These are phyloP conservation scores for Pleurotus sapidus DNA, from an alignment of 768 basidiomycete species.

Conservation along the genomic window DNA sequence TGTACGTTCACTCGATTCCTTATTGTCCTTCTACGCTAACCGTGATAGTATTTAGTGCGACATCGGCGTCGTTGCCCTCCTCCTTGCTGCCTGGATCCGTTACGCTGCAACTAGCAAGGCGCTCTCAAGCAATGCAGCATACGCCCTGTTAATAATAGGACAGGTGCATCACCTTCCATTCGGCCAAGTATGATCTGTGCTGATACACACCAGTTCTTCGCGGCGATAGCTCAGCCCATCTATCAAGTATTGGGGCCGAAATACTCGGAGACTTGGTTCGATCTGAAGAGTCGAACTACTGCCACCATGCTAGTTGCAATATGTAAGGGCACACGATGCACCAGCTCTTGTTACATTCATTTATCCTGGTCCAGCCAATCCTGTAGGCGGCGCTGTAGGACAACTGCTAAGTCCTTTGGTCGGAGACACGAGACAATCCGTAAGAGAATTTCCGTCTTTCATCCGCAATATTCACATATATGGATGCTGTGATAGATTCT, in stretches of 20 bases:
- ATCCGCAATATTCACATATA: neutral
- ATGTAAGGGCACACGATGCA: slow-evolving; percentile 24
- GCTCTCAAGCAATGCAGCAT: slow-evolving; percentile 49
- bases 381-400: slow-evolving; percentile 69
- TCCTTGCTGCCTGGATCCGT: slow-evolving; percentile 74
- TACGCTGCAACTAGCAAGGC: slow-evolving; percentile 65
- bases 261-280: slow-evolving; percentile 85
- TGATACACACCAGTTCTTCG: slow-evolving; percentile 46
- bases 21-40: neutral
- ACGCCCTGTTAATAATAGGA: slow-evolving; percentile 65
- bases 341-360: neutral
- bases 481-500: slow-evolving; percentile 22
- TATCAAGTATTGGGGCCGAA: slow-evolving; percentile 79
- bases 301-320: slow-evolving; percentile 64
- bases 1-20: slow-evolving; percentile 37
- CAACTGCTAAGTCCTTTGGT: slow-evolving; percentile 70
- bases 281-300: slow-evolving; percentile 70
- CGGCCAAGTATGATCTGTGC: neutral
- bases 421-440: slow-evolving; percentile 53
- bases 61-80: slow-evolving; percentile 47
- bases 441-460: slow-evolving; percentile 25
- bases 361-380: slow-evolving; percentile 52
- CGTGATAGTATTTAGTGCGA: slow-evolving; percentile 47
- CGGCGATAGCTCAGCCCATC: slow-evolving; percentile 63
- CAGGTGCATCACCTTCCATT: slow-evolving; percentile 44